phyloP scores from a whole-genome alignment of 2,329 filamentous ascomycete genomes.

The Ophiognomonia clavigignenti-juglandacearum region DNA sequence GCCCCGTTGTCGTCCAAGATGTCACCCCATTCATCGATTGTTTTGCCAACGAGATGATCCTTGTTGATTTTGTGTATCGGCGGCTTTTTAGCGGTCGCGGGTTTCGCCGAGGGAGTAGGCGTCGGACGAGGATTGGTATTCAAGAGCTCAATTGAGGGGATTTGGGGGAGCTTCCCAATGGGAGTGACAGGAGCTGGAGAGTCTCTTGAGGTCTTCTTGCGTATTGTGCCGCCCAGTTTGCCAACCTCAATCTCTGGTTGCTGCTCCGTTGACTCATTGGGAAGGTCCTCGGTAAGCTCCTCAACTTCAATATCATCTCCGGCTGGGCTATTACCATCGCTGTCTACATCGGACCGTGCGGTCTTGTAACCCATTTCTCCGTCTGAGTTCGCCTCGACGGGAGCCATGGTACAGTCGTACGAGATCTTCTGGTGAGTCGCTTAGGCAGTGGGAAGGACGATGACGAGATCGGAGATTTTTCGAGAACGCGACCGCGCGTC shows the following conservation, averaged over 20 bases:
- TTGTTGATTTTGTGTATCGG: conserved; percentile 23
- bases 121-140: conserved; percentile 14
- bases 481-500: no score
- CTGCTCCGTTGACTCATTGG: background rate
- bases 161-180: conserved; percentile 30
- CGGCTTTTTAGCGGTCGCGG: conserved; percentile 21
- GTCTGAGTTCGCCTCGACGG: conserved; percentile 4
- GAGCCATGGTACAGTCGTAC: conserved; percentile 8
- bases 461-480: no score
- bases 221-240: conserved; percentile 1
- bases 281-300: conserved; percentile 8
- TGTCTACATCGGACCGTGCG: conserved; percentile 3
- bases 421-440: conserved; percentile 9
- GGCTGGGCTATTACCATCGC: background rate
- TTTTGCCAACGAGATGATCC: conserved; percentile 37
- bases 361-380: conserved; percentile 4
- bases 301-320: conserved; percentile 12
- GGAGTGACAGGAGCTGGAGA: conserved; percentile 33
- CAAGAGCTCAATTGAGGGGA: conserved; percentile 30
- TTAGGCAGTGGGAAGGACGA: conserved; percentile 3
- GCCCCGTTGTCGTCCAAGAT: conserved; percentile 44
- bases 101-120: background rate
- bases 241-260: conserved; percentile 1
- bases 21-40: conserved; percentile 50
- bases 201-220: conserved; percentile 17